Conservation (phyloP, 768 basidiomycete species). For the Boletus bicolor region DNA sequence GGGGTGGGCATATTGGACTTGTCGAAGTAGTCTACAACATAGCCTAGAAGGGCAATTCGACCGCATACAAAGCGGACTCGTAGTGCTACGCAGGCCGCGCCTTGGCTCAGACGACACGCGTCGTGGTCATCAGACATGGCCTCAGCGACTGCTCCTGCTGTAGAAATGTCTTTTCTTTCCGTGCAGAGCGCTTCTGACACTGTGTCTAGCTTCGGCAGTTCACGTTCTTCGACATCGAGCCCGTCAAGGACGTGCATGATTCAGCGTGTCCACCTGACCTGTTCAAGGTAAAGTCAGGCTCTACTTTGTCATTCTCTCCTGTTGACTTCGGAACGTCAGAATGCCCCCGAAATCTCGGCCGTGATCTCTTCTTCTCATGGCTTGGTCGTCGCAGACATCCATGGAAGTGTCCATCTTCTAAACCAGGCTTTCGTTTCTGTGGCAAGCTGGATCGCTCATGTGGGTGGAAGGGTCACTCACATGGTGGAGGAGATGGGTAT, state of each 20-base stretch:
- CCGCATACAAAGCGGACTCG: no score
- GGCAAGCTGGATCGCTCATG: constrained; percentile 77
- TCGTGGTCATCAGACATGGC: constrained; percentile 9
- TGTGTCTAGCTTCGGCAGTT: constrained; percentile 76
- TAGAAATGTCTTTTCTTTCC: constrained; percentile 2
- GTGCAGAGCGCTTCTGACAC: constrained; percentile 5
- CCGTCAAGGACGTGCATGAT: constrained; percentile 79
- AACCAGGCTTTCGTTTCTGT: constrained; percentile 69
- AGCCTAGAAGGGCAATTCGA: no score
- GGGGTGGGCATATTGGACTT: neutral
- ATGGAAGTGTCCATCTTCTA: constrained; percentile 77
- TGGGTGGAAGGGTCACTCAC: constrained; percentile 78
- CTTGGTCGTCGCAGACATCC: constrained; percentile 78
- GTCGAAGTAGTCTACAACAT: neutral
- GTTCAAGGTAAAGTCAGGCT: constrained; percentile 54
- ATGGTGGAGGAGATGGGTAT: constrained; percentile 80
- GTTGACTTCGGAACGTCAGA: constrained; percentile 33
- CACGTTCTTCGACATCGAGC: constrained; percentile 79
- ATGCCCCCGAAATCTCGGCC: constrained; percentile 70
- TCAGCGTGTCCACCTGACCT: constrained; percentile 70
- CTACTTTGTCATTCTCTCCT: neutral
- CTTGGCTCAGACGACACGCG: neutral
- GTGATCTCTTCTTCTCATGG: constrained; percentile 62
- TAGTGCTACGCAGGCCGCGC: neutral
- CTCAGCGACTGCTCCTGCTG: constrained; percentile 18